Conservation (phyloP, 2,329 filamentous ascomycete genomes). For the Sarocladium strictum region DNA sequence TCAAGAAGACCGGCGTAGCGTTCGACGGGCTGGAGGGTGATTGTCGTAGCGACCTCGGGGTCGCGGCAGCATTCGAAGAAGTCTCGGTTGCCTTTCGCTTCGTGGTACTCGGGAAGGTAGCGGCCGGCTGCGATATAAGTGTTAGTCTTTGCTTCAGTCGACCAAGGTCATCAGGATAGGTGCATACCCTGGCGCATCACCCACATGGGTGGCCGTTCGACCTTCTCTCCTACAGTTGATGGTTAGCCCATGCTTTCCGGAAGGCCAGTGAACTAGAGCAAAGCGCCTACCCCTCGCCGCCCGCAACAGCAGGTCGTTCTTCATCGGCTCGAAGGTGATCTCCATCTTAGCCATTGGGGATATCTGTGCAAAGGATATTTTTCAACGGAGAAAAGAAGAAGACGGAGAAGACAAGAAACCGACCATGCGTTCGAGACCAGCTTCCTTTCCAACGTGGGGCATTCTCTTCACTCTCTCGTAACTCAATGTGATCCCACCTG, state of each 20-base stretch:
- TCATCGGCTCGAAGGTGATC: conserved; percentile 70
- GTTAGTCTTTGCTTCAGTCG: not conserved
- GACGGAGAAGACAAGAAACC: not conserved
- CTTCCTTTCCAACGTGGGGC: not conserved
- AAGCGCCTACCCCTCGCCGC: conserved; percentile 70
- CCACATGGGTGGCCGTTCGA: conserved; percentile 94
- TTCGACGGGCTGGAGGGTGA: conserved; percentile 92
- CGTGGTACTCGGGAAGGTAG: conserved; percentile 96
- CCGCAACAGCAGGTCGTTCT: conserved; percentile 88
- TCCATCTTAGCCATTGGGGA: conserved; percentile 44
- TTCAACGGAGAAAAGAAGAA: not conserved
- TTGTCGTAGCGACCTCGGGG: conserved; percentile 84
- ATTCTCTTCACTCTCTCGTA: not conserved
- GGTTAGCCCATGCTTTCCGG: not conserved
- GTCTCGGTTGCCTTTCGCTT: conserved; percentile 83
- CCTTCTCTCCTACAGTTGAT: conserved; percentile 62
- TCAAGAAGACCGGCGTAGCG: conserved; percentile 87
- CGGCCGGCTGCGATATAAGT: conserved; percentile 64
- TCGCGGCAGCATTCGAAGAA: conserved; percentile 97
- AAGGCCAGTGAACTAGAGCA: not conserved
- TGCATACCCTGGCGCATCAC: conserved; percentile 91
- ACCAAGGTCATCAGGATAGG: not conserved
- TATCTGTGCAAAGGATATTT: not conserved
- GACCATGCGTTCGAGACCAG: not conserved
- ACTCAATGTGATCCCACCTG: not conserved